These are phyloP conservation scores for Ustilago nuda DNA, from an alignment of 1,284 basidiomycete species.

Conservation along the genomic window DNA sequence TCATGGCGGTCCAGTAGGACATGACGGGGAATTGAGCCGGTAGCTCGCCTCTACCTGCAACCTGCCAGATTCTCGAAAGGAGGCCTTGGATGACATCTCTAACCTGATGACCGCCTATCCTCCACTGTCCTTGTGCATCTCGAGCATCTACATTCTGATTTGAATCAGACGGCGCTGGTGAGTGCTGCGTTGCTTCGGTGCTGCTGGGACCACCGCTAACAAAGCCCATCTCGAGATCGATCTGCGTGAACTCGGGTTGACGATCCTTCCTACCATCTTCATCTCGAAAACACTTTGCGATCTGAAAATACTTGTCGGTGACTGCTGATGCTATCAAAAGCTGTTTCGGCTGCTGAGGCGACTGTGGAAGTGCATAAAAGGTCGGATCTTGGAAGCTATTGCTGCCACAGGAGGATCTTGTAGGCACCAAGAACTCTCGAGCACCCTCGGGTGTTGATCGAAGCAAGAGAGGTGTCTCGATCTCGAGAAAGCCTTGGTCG, in stretches of 20 bases:
- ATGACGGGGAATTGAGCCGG: slow-evolving; percentile 48
- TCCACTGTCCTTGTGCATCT: slow-evolving; percentile 73
- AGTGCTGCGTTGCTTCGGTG: neutral
- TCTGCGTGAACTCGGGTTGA: slow-evolving; percentile 95
- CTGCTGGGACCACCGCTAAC: slow-evolving; percentile 78
- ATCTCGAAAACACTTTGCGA: slow-evolving; percentile 93
- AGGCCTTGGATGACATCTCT: slow-evolving; percentile 58
- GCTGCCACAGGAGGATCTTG: slow-evolving; percentile 72
- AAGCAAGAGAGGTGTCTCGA: slow-evolving; percentile 92
- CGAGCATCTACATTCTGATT: slow-evolving; percentile 8
- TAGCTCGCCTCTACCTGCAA: slow-evolving; percentile 74
- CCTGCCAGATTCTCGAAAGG: slow-evolving; percentile 76
- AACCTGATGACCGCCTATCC: slow-evolving; percentile 73
- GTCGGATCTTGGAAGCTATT: slow-evolving; percentile 70
- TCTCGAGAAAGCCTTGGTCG: slow-evolving; percentile 82
- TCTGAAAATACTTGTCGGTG: slow-evolving; percentile 88
- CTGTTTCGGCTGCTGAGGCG: slow-evolving; percentile 95
- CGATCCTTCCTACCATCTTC: slow-evolving; percentile 93
- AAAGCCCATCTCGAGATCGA: slow-evolving; percentile 96
- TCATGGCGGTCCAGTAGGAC: slow-evolving; percentile 60
- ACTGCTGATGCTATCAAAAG: slow-evolving; percentile 90
- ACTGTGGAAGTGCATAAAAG: slow-evolving; percentile 92
- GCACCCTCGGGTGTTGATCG: slow-evolving; percentile 94
- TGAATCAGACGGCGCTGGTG: neutral
- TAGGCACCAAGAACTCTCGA: slow-evolving; percentile 91